Evolutionary conservation across 768 basidiomycete genomes (phyloP).

Genomic region (Mycena galopus): DNA sequence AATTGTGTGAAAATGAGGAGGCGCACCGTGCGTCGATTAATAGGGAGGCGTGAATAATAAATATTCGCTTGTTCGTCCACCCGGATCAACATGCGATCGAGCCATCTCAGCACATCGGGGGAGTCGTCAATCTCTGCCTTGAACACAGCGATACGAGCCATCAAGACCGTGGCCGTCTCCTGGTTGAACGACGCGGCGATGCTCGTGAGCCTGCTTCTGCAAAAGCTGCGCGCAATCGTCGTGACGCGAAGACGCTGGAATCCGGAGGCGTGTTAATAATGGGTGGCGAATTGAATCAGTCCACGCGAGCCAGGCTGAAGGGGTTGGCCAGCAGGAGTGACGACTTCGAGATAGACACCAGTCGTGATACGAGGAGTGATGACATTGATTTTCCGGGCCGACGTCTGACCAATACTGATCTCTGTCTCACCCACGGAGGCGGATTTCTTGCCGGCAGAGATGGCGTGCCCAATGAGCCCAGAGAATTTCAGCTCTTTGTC

Average conservation of each 20-base stretch:
- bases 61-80: no score
- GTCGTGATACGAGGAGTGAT: conserved; percentile 89
- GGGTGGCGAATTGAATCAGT: conserved; percentile 97
- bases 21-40: no score
- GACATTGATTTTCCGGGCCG: conserved; percentile 97
- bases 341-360: conserved; percentile 98
- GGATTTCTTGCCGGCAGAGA: conserved; percentile 97
- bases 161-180: conserved; percentile 96
- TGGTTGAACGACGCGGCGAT: conserved; percentile 97
- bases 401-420: conserved; percentile 98
- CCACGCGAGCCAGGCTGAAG: conserved; percentile 91
- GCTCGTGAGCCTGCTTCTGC: conserved; percentile 94
- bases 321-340: conserved; percentile 95
- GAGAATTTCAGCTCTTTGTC: conserved; percentile 99
- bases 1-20: no score
- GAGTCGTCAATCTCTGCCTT: conserved; percentile 99
- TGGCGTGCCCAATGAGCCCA: conserved; percentile 96
- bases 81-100: conserved; percentile 98
- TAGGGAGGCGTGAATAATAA: no score
- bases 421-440: conserved; percentile 98
- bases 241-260: conserved; percentile 96
- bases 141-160: conserved; percentile 99
- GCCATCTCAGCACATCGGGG: conserved; percentile 96
- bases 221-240: conserved; percentile 96
- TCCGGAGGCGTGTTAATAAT: conserved; percentile 98